These are phyloP conservation scores for Chenopodium formosanum DNA, from an alignment of 148 eudicot species.

Conservation along the genomic window DNA sequence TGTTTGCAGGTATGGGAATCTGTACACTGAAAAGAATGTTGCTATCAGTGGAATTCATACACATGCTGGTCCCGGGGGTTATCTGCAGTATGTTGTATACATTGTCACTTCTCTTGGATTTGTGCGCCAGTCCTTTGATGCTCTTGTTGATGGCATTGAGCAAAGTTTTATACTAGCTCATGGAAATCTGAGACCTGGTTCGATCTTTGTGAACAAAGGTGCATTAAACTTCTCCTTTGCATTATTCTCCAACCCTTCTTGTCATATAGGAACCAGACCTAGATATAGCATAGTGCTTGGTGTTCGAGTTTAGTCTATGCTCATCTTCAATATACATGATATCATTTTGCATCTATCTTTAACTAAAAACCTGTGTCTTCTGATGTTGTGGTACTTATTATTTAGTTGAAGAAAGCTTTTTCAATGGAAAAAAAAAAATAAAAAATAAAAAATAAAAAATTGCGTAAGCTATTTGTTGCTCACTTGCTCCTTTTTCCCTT, in stretches of 20 bases:
- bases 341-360: background rate
- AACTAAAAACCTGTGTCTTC: background rate
- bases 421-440: background rate
- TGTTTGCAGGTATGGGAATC: slow-evolving; percentile 73
- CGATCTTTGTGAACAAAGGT: slow-evolving; percentile 84
- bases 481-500: background rate
- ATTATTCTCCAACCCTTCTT: background rate
- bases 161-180: slow-evolving; percentile 84
- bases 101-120: slow-evolving; percentile 91
- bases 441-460: too few species aligned
- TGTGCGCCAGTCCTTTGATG: slow-evolving; percentile 92
- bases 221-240: background rate
- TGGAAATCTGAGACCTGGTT: slow-evolving; percentile 84
- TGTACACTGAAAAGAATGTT: slow-evolving; percentile 85
- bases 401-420: background rate
- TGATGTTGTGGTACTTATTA: background rate
- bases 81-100: slow-evolving; percentile 90
- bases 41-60: slow-evolving; percentile 98
- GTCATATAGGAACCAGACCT: background rate
- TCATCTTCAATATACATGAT: background rate
- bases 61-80: slow-evolving; percentile 98
- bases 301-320: background rate
- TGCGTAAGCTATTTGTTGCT: background rate
- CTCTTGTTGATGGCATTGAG: slow-evolving; percentile 83
- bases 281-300: background rate